phyloP scores from a whole-genome alignment of 352 stramenopile species.

The Globisporangium middletonii region DNA sequence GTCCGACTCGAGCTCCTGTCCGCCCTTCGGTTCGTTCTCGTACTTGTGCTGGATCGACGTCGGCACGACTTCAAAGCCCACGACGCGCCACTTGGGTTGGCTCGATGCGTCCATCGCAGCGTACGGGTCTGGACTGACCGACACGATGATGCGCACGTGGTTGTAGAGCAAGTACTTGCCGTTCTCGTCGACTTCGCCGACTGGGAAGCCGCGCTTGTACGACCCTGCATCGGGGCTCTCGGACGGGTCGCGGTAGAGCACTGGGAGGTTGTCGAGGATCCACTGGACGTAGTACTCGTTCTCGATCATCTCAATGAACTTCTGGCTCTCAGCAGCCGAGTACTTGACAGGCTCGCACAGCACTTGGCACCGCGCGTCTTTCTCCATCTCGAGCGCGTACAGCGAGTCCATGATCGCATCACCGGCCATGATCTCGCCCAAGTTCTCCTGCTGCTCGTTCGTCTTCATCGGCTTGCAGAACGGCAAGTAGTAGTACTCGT shows the following conservation, averaged over 20 bases:
- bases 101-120: slow-evolving; percentile 35
- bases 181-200: slow-evolving; percentile 89
- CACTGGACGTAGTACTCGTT: slow-evolving; percentile 95
- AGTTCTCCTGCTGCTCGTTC: slow-evolving; percentile 86
- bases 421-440: slow-evolving; percentile 90
- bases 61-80: slow-evolving; percentile 95
- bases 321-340: slow-evolving; percentile 61
- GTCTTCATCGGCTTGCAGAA: slow-evolving; percentile 85
- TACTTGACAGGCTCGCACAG: slow-evolving; percentile 88
- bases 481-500: slow-evolving; percentile 98
- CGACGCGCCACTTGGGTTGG: slow-evolving; percentile 82
- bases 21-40: slow-evolving; percentile 75
- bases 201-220: slow-evolving; percentile 89
- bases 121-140: slow-evolving; percentile 88
- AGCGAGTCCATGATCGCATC: slow-evolving; percentile 90
- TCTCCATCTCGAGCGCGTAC: slow-evolving; percentile 88
- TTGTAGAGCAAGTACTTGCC: slow-evolving; percentile 97
- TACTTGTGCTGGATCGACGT: slow-evolving; percentile 93
- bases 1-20: slow-evolving; percentile 73
- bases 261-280: slow-evolving; percentile 91
- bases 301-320: slow-evolving; percentile 91
- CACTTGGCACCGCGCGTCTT: slow-evolving; percentile 84
- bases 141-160: slow-evolving; percentile 94
- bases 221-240: slow-evolving; percentile 58
- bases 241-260: slow-evolving; percentile 78